These are phyloP conservation scores for Encephalitozoon hellem DNA, from an alignment of 371 early-diverging fungal genomes.

Conservation along the genomic window DNA sequence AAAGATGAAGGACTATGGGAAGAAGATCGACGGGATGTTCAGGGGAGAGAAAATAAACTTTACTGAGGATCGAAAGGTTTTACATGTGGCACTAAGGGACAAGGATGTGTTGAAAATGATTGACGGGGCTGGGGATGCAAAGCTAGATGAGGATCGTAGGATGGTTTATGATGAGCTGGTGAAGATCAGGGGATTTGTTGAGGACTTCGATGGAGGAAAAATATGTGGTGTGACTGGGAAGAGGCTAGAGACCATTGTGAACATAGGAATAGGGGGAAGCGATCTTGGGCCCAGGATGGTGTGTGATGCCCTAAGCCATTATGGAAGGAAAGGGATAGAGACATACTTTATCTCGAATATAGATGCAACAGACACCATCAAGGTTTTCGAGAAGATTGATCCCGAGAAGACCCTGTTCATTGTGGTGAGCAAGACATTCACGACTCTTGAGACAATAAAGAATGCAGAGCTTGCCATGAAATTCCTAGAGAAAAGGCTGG, in stretches of 20 bases:
- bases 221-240: conserved; percentile 89
- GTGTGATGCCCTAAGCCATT: conserved; percentile 83
- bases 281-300: conserved; percentile 97
- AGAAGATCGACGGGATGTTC: conserved; percentile 70
- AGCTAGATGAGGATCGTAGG: conserved; percentile 10
- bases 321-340: conserved; percentile 65
- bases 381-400: conserved; percentile 71
- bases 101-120: conserved; percentile 68
- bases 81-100: conserved; percentile 87
- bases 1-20: conserved; percentile 15
- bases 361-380: conserved; percentile 86
- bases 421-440: conserved; percentile 93
- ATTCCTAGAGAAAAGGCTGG: conserved; percentile 7
- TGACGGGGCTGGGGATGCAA: conserved; percentile 49
- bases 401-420: conserved; percentile 87
- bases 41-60: conserved; percentile 85
- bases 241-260: conserved; percentile 80
- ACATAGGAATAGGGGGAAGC: conserved; percentile 98
- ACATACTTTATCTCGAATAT: conserved; percentile 93
- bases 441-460: conserved; percentile 93
- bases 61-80: conserved; percentile 88
- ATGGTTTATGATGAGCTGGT: conserved; percentile 75
- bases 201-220: conserved; percentile 71
- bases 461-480: conserved; percentile 77
- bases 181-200: conserved; percentile 76